Conservation (phyloP, 345 rosid genomes). For the Acer saccharum region DNA sequence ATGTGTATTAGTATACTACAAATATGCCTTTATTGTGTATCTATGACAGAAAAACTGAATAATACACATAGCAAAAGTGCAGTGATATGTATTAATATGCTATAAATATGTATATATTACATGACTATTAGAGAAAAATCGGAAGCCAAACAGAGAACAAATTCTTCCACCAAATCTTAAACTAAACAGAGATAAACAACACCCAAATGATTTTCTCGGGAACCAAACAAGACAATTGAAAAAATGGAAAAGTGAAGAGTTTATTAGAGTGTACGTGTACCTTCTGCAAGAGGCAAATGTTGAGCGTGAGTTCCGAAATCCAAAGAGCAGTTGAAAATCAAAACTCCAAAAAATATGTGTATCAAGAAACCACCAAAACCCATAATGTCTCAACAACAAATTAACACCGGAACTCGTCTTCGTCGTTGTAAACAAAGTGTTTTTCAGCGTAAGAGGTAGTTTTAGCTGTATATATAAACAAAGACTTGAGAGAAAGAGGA, state of each 20-base stretch:
- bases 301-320: slow-evolving; percentile 49
- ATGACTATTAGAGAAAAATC: too few relatives aligned
- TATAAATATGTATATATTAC: too few relatives aligned
- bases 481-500: too few relatives aligned
- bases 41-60: too few relatives aligned
- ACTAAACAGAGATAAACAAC: too few relatives aligned
- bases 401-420: not conserved
- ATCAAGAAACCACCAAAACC: slow-evolving; percentile 22
- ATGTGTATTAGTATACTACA: too few relatives aligned
- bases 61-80: too few relatives aligned
- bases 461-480: too few relatives aligned
- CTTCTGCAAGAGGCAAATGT: slow-evolving; percentile 59
- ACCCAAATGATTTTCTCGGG: not conserved
- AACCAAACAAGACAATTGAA: not conserved
- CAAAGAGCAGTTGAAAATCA: slow-evolving; percentile 30
- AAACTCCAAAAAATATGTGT: slow-evolving; percentile 27
- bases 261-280: slow-evolving; percentile 34
- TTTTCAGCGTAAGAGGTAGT: not conserved
- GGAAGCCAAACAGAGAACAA: not conserved
- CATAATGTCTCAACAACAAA: slow-evolving; percentile 21
- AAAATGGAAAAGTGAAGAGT: not conserved
- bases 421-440: not conserved
- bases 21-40: too few relatives aligned
- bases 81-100: too few relatives aligned
- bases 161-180: too few relatives aligned